phyloP scores from a whole-genome alignment of 176 grass and related monocot genomes.

The Saccharum spontaneum region DNA sequence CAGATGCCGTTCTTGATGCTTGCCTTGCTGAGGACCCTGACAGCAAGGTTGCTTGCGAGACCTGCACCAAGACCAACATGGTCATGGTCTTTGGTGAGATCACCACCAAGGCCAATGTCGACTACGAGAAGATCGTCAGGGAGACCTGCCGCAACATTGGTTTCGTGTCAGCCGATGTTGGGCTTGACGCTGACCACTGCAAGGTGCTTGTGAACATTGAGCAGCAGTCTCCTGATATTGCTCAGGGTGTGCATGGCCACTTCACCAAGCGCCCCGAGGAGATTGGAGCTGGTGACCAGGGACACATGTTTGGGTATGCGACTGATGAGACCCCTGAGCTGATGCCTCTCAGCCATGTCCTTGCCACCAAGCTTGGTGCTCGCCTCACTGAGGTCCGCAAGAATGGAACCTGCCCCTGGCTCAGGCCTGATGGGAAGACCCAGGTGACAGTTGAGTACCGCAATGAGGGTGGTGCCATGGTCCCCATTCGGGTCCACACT shows the following conservation, averaged over 20 bases:
- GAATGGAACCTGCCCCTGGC: constrained; percentile 53
- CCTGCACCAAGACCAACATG: constrained; percentile 60
- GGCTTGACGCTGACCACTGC: constrained; percentile 58
- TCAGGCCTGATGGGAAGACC: constrained; percentile 59
- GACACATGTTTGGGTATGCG: constrained; percentile 64
- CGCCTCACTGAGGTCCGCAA: constrained; percentile 58
- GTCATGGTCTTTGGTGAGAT: constrained; percentile 61
- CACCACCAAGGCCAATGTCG: constrained; percentile 51
- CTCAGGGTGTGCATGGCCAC: constrained; percentile 56
- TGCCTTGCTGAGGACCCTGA: constrained; percentile 54
- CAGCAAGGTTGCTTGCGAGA: constrained; percentile 59
- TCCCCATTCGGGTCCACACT: constrained; percentile 49
- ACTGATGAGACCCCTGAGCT: constrained; percentile 62
- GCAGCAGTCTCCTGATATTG: constrained; percentile 63
- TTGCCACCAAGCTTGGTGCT: constrained; percentile 58
- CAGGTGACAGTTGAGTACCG: constrained; percentile 62
- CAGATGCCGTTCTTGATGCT: constrained; percentile 49
- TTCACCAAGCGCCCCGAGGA: constrained; percentile 66
- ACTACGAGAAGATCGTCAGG: constrained; percentile 57
- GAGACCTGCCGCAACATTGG: constrained; percentile 50
- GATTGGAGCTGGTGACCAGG: constrained; percentile 64
- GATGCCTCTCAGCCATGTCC: constrained; percentile 67
- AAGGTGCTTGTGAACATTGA: constrained; percentile 61
- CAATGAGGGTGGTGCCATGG: constrained; percentile 50
- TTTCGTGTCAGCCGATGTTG: constrained; percentile 44